phyloP scores from a whole-genome alignment of 257 asterid genomes.

The Solanum etuberosum region DNA sequence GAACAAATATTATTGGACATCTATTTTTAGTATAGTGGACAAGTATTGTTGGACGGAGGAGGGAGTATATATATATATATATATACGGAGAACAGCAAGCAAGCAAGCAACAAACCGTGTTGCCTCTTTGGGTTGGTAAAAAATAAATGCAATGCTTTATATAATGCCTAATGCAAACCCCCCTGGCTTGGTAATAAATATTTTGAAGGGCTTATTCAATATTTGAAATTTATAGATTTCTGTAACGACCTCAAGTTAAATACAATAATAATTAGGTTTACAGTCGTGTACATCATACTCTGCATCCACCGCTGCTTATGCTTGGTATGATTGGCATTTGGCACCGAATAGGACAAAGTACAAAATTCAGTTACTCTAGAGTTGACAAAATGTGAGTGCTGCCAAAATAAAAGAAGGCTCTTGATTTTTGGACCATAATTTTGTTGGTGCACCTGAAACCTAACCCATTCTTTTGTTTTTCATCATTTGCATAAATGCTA shows the following conservation, averaged over 20 bases:
- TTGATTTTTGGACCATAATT: background rate
- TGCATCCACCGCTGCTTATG: background rate
- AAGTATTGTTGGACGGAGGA: too few relatives aligned
- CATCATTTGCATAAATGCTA: background rate
- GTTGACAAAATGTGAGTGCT: background rate
- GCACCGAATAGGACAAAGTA: background rate
- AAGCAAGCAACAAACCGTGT: background rate
- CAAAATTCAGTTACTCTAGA: background rate
- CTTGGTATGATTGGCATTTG: background rate
- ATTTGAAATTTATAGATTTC: background rate
- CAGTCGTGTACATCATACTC: background rate
- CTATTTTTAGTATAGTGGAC: too few relatives aligned
- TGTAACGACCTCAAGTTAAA: background rate
- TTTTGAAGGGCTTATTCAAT: accelerated
- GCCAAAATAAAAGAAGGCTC: background rate
- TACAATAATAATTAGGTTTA: background rate
- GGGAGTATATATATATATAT: background rate
- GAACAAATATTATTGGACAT: too few relatives aligned
- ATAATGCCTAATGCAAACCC: background rate
- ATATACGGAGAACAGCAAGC: background rate
- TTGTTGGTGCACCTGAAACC: background rate
- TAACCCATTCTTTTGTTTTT: background rate
- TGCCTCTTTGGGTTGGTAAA: background rate
- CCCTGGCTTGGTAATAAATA: background rate
- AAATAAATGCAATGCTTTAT: background rate